Evolutionary conservation across 257 asterid genomes (phyloP).

Genomic region (Solanum rostratum): DNA sequence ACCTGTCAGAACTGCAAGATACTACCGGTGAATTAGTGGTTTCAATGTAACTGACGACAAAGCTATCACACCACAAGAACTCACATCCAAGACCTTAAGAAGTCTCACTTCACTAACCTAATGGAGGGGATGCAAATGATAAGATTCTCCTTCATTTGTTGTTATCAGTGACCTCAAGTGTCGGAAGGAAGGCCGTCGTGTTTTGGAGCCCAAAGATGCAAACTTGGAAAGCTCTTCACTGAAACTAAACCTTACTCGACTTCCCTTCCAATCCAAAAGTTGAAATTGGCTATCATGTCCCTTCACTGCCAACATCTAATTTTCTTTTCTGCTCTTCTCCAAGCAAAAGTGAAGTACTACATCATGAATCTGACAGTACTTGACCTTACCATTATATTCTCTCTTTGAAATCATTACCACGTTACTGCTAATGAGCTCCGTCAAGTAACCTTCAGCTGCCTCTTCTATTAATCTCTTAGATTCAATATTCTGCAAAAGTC

Average conservation of each 20-base stretch:
- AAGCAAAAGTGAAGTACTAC: neutral
- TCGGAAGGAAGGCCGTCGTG: neutral
- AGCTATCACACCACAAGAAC: fast-evolving
- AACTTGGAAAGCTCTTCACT: neutral
- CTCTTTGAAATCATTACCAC: neutral
- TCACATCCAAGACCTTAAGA: neutral
- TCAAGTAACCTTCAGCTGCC: neutral
- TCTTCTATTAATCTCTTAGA: too few relatives aligned
- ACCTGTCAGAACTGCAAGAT: fast-evolving
- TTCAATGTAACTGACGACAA: neutral
- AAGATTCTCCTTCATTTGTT: fast-evolving
- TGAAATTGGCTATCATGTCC: too few relatives aligned
- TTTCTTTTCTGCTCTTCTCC: neutral
- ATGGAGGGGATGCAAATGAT: fast-evolving
- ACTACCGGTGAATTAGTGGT: neutral
- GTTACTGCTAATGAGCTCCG: neutral
- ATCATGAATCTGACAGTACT: neutral
- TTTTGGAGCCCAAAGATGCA: neutral
- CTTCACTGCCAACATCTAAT: neutral
- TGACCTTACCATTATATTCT: neutral
- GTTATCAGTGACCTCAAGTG: neutral
- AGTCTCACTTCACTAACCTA: neutral
- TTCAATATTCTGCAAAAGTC: neutral
- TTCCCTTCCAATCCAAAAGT: neutral
- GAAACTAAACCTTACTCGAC: neutral